Evolutionary conservation across 2,329 filamentous ascomycete species (phyloP).

Genomic region (Colletotrichum caudatum): DNA sequence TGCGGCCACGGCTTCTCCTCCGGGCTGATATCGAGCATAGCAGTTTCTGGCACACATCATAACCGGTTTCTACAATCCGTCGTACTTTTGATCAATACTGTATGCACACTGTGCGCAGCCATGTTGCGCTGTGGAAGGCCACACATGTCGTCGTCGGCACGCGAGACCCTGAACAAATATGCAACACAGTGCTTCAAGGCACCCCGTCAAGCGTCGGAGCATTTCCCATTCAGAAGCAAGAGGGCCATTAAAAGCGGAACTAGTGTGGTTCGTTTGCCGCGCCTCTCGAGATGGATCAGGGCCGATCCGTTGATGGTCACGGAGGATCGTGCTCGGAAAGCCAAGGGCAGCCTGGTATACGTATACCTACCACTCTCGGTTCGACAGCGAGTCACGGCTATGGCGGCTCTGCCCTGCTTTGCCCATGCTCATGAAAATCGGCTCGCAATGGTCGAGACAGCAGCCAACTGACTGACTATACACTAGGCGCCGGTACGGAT

Average conservation of each 20-base stretch:
- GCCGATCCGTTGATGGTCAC: slow-evolving; percentile 28
- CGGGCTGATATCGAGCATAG: neutral
- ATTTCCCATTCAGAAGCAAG: slow-evolving; percentile 16
- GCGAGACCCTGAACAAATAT: neutral
- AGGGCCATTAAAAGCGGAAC: slow-evolving; percentile 7
- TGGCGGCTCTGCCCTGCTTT: neutral
- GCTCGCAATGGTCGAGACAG: neutral
- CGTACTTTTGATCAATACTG: neutral
- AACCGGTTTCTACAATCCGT: neutral
- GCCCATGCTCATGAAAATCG: neutral
- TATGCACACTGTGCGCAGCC: neutral
- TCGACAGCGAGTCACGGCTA: neutral
- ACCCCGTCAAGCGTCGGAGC: slow-evolving; percentile 19
- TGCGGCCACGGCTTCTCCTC: neutral
- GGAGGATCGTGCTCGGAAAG: slow-evolving; percentile 12
- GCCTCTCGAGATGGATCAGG: slow-evolving; percentile 19
- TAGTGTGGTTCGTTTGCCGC: neutral
- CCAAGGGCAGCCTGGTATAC: slow-evolving; percentile 8
- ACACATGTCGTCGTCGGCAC: neutral
- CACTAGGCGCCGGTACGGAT: neutral
- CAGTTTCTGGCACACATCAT: neutral
- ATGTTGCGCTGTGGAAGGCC: neutral
- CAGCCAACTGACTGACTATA: neutral
- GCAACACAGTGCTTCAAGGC: slow-evolving; percentile 5
- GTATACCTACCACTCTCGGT: neutral